A percentile compares a stretch with the other conserved stretches of the same genome.
Conservation (phyloP, 352 stramenopile species). For the Phytophthora constricta region DNA sequence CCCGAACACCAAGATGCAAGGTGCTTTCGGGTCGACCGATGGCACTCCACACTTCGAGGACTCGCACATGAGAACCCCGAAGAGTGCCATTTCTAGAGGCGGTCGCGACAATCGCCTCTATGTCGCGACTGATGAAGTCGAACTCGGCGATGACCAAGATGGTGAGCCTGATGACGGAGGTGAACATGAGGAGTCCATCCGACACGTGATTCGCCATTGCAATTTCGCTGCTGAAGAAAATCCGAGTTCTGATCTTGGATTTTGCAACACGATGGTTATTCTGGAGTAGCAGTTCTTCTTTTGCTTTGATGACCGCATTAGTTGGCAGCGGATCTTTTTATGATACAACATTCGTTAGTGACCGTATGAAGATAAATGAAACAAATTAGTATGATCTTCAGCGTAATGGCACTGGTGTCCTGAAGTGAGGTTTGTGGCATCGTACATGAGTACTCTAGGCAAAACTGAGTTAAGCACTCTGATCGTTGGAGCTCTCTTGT, state of each 20-base stretch:
- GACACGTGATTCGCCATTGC: too few relatives aligned
- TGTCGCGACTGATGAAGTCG: too few relatives aligned
- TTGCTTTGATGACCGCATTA: conserved; percentile 8
- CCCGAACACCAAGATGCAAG: too few relatives aligned
- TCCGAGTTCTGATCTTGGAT: background rate
- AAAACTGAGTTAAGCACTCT: conserved; percentile 16
- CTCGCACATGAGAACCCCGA: too few relatives aligned
- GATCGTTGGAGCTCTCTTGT: conserved; percentile 10
- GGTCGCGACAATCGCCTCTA: too few relatives aligned
- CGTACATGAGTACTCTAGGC: conserved; percentile 8
- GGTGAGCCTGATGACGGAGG: too few relatives aligned
- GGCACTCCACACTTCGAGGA: too few relatives aligned
- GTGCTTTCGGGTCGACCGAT: too few relatives aligned
- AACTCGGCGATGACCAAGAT: too few relatives aligned
- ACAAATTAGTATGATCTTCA: conserved; percentile 7
- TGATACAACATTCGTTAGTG: background rate
- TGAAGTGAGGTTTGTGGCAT: background rate
- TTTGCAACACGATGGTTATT: conserved; percentile 1
- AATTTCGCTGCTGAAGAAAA: conserved; percentile 1
- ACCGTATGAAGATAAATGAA: background rate
- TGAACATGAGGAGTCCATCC: too few relatives aligned
- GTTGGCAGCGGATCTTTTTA: conserved; percentile 5
- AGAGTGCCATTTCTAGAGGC: too few relatives aligned
- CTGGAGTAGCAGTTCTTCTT: background rate
- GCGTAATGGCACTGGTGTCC: background rate